A percentile compares a stretch with the other conserved stretches of the same genome.
phyloP scores from a whole-genome alignment of 768 basidiomycete species.

The Leccinellum luteum region DNA sequence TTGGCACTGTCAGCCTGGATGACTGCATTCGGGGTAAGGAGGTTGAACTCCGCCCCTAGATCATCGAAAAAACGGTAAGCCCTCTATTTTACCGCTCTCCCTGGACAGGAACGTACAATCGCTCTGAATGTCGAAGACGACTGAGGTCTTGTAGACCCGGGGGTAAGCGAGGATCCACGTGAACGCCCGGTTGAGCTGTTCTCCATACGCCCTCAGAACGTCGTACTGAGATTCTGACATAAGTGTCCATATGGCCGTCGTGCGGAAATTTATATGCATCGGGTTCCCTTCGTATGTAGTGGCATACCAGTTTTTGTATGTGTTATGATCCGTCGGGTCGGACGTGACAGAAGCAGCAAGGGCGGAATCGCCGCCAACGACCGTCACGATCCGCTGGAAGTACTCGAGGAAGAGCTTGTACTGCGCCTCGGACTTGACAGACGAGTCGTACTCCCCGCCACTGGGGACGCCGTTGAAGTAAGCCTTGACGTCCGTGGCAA shows the following conservation, averaged over 20 bases:
- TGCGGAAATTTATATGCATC: slow-evolving; percentile 1
- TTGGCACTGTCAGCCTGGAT: background rate
- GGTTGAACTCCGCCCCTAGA: slow-evolving; percentile 6
- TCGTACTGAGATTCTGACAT: background rate
- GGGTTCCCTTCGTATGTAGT: background rate
- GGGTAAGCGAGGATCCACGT: slow-evolving; percentile 5
- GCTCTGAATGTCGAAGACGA: slow-evolving; percentile 7
- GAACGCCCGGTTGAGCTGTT: background rate
- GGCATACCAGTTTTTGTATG: background rate
- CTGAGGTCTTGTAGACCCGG: background rate
- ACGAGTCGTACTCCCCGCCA: slow-evolving; percentile 1
- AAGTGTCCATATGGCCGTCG: slow-evolving; percentile 2
- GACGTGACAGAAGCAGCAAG: background rate
- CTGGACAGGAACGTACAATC: background rate
- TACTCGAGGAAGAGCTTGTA: slow-evolving; percentile 4
- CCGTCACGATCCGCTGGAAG: slow-evolving; percentile 4
- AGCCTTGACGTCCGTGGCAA: slow-evolving; percentile 1
- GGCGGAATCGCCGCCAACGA: background rate
- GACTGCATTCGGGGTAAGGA: background rate
- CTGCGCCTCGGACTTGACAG: slow-evolving; percentile 5
- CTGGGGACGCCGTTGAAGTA: slow-evolving; percentile 3
- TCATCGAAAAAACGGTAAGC: background rate
- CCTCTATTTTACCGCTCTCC: background rate
- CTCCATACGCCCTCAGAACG: background rate
- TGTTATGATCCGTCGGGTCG: background rate